A percentile compares a stretch with the other conserved stretches of the same genome.
Evolutionary conservation across 345 rosid species (phyloP).

Genomic region (Eucalyptus leucophloia): DNA sequence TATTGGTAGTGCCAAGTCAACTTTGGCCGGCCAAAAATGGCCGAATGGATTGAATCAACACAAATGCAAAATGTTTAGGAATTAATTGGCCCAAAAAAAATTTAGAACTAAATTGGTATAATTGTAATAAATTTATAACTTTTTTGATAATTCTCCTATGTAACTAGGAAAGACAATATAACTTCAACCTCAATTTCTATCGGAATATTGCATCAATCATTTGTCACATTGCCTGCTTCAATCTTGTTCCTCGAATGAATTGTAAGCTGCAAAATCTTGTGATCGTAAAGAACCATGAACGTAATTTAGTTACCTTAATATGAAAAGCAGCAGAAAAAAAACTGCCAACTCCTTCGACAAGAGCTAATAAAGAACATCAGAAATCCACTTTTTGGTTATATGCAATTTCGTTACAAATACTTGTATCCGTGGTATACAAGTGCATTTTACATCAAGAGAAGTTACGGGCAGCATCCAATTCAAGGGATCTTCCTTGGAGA

Average conservation of each 20-base stretch:
- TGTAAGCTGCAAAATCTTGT: not conserved
- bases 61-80: fast-evolving
- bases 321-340: not conserved
- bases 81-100: no score
- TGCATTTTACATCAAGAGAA: not conserved
- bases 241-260: not conserved
- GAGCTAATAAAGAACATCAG: not conserved
- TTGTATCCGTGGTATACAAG: not conserved
- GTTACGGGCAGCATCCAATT: not conserved
- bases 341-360: not conserved
- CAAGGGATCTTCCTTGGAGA: not conserved
- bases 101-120: fast-evolving
- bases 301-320: not conserved
- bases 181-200: not conserved
- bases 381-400: not conserved
- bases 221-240: not conserved
- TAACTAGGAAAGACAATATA: not conserved
- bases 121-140: fast-evolving
- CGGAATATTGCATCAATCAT: not conserved
- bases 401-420: not conserved
- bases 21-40: fast-evolving
- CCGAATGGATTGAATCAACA: fast-evolving
- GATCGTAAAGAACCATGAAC: not conserved
- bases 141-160: no score
- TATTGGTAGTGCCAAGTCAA: no score